A percentile compares a stretch with the other conserved stretches of the same genome.
Evolutionary conservation across 2,329 filamentous ascomycete genomes (phyloP).

Genomic region (Whalleya microplaca): DNA sequence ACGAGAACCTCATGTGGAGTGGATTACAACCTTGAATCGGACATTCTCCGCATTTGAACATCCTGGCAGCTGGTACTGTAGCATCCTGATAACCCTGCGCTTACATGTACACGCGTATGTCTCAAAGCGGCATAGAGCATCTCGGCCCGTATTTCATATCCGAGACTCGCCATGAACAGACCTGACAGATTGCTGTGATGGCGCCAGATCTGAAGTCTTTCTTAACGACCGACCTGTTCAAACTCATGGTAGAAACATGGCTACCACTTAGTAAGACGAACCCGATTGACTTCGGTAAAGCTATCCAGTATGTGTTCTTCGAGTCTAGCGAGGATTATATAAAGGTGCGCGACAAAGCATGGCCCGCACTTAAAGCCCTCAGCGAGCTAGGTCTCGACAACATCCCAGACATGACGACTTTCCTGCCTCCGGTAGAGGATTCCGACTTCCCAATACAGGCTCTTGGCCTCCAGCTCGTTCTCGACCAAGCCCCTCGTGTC

Average conservation of each 20-base stretch:
- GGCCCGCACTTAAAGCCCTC: constrained; percentile 28
- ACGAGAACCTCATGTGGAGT: too few species aligned
- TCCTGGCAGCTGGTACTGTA: too few species aligned
- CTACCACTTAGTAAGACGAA: constrained; percentile 20
- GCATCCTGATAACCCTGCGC: too few species aligned
- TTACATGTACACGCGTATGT: too few species aligned
- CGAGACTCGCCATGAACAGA: too few species aligned
- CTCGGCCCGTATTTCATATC: too few species aligned
- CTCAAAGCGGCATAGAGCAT: too few species aligned
- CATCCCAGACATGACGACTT: constrained; percentile 29
- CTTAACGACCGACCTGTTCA: constrained; percentile 24
- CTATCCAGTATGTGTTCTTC: constrained; percentile 13
- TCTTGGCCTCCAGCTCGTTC: constrained; percentile 34
- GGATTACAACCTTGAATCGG: too few species aligned
- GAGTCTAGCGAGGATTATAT: constrained; percentile 1
- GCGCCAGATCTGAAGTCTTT: constrained; percentile 7
- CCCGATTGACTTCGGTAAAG: constrained; percentile 24
- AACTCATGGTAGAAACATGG: constrained; percentile 13
- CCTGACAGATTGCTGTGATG: too few species aligned
- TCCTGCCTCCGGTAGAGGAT: constrained; percentile 28
- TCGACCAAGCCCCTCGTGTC: constrained; percentile 33
- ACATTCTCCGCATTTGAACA: too few species aligned
- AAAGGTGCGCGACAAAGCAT: constrained; percentile 7
- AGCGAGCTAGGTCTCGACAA: constrained; percentile 28
- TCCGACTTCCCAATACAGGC: constrained; percentile 30